A percentile compares a stretch with the other conserved stretches of the same genome.
phyloP scores from a whole-genome alignment of 176 grass and related monocot genomes.

The Otatea glauca region DNA sequence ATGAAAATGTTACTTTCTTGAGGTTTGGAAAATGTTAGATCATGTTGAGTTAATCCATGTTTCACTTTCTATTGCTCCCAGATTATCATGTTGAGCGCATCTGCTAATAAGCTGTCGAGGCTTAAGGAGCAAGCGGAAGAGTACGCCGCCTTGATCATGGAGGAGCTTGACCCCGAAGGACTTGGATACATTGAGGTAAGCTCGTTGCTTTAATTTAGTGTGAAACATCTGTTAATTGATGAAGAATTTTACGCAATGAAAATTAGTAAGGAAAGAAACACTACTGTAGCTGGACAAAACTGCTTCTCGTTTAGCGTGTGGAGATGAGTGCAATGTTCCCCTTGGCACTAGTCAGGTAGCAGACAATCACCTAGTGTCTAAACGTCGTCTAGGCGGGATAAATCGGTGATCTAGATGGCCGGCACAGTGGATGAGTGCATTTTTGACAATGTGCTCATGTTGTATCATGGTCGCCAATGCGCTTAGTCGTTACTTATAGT shows the following conservation, averaged over 20 bases:
- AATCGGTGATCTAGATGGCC: no score
- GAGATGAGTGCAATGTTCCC: not conserved
- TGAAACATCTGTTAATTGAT: not conserved
- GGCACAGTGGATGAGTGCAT: not conserved
- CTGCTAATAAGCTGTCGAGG: constrained; percentile 88
- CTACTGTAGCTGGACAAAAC: not conserved
- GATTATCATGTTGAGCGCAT: constrained; percentile 98
- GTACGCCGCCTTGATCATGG: constrained; percentile 97
- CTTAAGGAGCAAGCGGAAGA: constrained; percentile 96
- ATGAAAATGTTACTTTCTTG: constrained; percentile 31
- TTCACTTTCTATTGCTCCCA: constrained; percentile 35
- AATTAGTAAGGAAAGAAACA: not conserved
- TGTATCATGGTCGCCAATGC: not conserved
- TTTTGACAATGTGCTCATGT: not conserved
- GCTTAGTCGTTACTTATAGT: not conserved
- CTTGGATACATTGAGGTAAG: constrained; percentile 88
- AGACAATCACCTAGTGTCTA: no score
- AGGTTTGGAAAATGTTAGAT: constrained; percentile 35
- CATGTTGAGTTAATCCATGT: constrained; percentile 20
- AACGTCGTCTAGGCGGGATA: no score
- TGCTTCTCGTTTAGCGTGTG: not conserved
- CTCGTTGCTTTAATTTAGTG: not conserved
- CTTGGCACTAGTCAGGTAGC: no score
- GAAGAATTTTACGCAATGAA: not conserved
- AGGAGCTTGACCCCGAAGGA: constrained; percentile 92